Evolutionary conservation across 352 stramenopile species (phyloP), one percentile per base, ranked within the genome.

Genomic region (Pythium aquatile): DNA sequence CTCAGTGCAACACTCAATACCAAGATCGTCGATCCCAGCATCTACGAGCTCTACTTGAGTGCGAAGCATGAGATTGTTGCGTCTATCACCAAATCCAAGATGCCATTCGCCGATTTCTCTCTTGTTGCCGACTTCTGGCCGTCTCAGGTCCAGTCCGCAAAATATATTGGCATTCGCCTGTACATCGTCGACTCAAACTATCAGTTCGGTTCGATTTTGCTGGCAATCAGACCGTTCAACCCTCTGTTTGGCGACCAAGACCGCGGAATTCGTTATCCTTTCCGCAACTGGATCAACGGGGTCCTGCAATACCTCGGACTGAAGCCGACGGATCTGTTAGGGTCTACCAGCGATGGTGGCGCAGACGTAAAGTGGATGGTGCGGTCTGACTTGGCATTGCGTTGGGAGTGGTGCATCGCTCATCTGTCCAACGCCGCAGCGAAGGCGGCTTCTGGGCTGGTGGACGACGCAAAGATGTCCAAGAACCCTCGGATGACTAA

Each of bases 401-500:
- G 47, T 9, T 63, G 55, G 55, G 47, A 63, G 17, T 60, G 46
- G 55, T 69, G 62, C 29, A 0, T 63, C 1, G 33, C 47, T 0
- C 62, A 69, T 28, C n/a, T 61, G 29, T 33, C n/a, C 0, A 56
- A 61, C 33, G 61, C 52, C 1, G 39, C 59, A 5, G 61, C 52
- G 3, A 67, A 61, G 17, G 8, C 3, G 40, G 52, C 42, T 1
- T 52, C 28, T 40, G 48, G 49, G 1, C 17, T 52, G 2, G n/a
- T 32, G 3, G 20, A 52, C 48, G 37, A 65, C 40, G 44, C 33
- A 16, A 48, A 28, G 16, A 30, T 61, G 1, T 67, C 52, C 4
- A 67, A 61, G 49, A 61, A 67, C 35, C 61, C 52, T 7, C n/a
- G 28, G 1, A 56, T 61, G 53, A 61, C 52, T 0, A 10, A 46